These are phyloP conservation scores for Dryas integrifolia DNA, from an alignment of 331 rosid genomes.

Conservation along the genomic window DNA sequence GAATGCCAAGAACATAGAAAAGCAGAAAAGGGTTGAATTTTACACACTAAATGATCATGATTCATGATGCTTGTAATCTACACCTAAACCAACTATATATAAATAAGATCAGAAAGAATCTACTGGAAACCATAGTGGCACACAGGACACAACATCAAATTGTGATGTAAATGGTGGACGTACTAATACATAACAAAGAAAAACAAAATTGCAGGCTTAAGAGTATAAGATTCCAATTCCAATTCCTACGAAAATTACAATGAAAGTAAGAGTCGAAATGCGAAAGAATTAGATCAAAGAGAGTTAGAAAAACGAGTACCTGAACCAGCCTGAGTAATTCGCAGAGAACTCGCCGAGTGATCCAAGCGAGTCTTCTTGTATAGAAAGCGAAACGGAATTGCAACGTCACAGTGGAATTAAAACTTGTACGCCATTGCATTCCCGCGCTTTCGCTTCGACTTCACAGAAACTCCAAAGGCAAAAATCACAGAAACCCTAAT, in stretches of 20 bases:
- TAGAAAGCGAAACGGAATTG: slow-evolving; percentile 2
- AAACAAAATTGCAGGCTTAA: too few relatives aligned
- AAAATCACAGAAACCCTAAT: slow-evolving; percentile 39
- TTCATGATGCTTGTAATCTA: too few relatives aligned
- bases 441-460: slow-evolving; percentile 48
- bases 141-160: too few relatives aligned
- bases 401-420: slow-evolving; percentile 20
- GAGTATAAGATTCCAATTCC: neutral
- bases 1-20: neutral
- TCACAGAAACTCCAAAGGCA: slow-evolving; percentile 23
- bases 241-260: neutral
- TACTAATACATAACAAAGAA: too few relatives aligned
- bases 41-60: neutral
- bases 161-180: too few relatives aligned
- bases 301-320: slow-evolving; percentile 4
- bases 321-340: slow-evolving; percentile 13
- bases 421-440: slow-evolving; percentile 34
- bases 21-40: neutral
- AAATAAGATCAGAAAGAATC: too few relatives aligned
- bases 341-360: slow-evolving; percentile 7
- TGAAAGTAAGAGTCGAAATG: neutral
- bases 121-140: too few relatives aligned
- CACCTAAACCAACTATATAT: too few relatives aligned
- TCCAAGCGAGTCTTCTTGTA: neutral
- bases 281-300: neutral